These are phyloP conservation scores for Scheffersomyces parashehatae DNA, from an alignment of 1,139 yeast genomes.

Conservation along the genomic window DNA sequence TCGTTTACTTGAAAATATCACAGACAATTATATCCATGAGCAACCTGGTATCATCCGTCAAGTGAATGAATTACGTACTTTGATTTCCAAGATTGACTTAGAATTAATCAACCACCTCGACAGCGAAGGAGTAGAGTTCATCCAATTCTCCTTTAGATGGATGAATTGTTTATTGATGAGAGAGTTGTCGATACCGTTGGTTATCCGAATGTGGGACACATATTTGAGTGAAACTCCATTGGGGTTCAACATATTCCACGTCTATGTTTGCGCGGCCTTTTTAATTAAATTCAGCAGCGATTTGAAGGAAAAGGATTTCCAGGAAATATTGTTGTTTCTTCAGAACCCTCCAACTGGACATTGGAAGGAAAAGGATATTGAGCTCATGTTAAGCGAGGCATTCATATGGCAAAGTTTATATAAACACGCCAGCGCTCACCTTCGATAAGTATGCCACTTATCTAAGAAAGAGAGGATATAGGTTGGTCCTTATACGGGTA, in stretches of 20 bases:
- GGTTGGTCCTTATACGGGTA: too few relatives aligned
- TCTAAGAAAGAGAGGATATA: too few relatives aligned
- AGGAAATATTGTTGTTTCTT: constrained; percentile 84
- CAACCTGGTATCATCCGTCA: constrained; percentile 97
- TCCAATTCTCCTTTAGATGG: constrained; percentile 97
- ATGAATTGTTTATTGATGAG: constrained; percentile 98
- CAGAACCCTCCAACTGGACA: constrained; percentile 83
- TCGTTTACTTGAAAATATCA: constrained; percentile 85
- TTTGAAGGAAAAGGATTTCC: constrained; percentile 86
- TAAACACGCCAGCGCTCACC: constrained; percentile 84
- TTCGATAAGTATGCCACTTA: constrained; percentile 18
- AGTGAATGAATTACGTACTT: constrained; percentile 74
- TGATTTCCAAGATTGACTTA: constrained; percentile 78
- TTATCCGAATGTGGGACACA: constrained; percentile 98
- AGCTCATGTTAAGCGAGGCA: constrained; percentile 89
- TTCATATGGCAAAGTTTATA: constrained; percentile 94
- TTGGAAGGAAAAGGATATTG: constrained; percentile 92
- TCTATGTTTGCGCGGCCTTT: constrained; percentile 98
- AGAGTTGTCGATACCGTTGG: constrained; percentile 74
- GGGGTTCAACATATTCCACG: constrained; percentile 91
- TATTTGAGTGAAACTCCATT: constrained; percentile 84
- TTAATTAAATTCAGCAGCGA: constrained; percentile 81
- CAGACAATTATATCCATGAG: constrained; percentile 95
- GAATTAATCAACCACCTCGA: constrained; percentile 74
- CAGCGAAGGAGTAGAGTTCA: constrained; percentile 80